Conservation (phyloP, 1,284 basidiomycete species). For the Ganoderma lingzhi region DNA sequence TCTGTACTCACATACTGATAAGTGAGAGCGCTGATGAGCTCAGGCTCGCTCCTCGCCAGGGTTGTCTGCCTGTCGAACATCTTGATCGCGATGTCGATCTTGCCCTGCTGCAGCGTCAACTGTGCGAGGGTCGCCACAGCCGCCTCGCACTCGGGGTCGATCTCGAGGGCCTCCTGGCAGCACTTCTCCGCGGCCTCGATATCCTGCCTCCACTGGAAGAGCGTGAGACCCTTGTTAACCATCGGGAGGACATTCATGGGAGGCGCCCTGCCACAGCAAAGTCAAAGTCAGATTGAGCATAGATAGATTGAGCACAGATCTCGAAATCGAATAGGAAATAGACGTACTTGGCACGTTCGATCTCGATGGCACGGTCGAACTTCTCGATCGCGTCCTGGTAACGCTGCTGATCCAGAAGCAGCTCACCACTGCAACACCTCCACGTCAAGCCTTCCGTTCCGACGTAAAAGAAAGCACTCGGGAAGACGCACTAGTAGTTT, state of each 20-base stretch:
- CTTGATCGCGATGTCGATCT: slow-evolving; percentile 86
- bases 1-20: slow-evolving; percentile 75
- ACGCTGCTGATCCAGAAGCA: slow-evolving; percentile 92
- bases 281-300: neutral
- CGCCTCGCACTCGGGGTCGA: slow-evolving; percentile 96
- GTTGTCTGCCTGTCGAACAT: slow-evolving; percentile 90
- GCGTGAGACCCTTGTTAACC: slow-evolving; percentile 96
- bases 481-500: slow-evolving; percentile 85
- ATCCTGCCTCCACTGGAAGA: slow-evolving; percentile 98
- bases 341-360: slow-evolving; percentile 78
- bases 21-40: slow-evolving; percentile 89
- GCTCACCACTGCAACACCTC: slow-evolving; percentile 78
- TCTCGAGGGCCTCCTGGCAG: slow-evolving; percentile 87
- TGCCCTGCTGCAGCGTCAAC: slow-evolving; percentile 91
- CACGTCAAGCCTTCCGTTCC: neutral
- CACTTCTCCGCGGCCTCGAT: slow-evolving; percentile 83
- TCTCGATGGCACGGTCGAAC: slow-evolving; percentile 92
- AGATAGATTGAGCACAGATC: neutral
- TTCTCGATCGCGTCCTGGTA: slow-evolving; percentile 94
- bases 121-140: slow-evolving; percentile 97
- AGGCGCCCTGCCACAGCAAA: slow-evolving; percentile 49
- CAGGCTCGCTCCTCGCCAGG: slow-evolving; percentile 91
- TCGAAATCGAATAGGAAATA: neutral
- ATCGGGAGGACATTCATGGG: slow-evolving; percentile 89
- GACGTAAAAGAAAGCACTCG: neutral